Evolutionary conservation across 345 rosid species (phyloP).

Genomic region (Eucalyptus decipiens): DNA sequence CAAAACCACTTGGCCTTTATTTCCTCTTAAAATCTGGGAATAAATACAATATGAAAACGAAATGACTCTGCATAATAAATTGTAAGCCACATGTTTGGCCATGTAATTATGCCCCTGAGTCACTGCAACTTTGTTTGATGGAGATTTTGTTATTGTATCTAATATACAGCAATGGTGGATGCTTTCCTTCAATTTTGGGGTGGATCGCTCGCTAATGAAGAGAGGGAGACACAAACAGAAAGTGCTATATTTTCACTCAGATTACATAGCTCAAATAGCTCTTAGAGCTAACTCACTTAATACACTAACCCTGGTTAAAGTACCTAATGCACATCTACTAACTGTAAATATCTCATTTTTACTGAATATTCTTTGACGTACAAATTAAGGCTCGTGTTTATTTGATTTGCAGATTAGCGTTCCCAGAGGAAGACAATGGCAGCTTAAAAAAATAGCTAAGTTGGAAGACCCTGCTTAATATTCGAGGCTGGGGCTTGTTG

Average conservation of each 20-base stretch:
- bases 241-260: background rate
- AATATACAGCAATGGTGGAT: background rate
- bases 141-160: background rate
- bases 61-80: background rate
- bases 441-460: slow-evolving; percentile 67
- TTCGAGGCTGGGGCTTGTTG: slow-evolving; percentile 66
- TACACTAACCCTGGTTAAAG: background rate
- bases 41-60: background rate
- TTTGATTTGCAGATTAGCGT: slow-evolving; percentile 42
- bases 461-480: slow-evolving; percentile 65
- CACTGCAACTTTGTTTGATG: background rate
- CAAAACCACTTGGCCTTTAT: background rate
- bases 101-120: background rate
- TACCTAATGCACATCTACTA: background rate
- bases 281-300: background rate
- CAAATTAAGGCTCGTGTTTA: background rate
- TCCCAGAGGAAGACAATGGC: slow-evolving; percentile 64
- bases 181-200: background rate
- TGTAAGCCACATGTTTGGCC: background rate
- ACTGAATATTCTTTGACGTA: background rate
- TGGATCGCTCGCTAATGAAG: background rate
- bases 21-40: background rate
- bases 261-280: background rate
- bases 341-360: background rate
- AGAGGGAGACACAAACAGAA: background rate